These are phyloP conservation scores for Cryomyces minteri DNA, from an alignment of 495 filamentous ascomycete species.

Conservation along the genomic window DNA sequence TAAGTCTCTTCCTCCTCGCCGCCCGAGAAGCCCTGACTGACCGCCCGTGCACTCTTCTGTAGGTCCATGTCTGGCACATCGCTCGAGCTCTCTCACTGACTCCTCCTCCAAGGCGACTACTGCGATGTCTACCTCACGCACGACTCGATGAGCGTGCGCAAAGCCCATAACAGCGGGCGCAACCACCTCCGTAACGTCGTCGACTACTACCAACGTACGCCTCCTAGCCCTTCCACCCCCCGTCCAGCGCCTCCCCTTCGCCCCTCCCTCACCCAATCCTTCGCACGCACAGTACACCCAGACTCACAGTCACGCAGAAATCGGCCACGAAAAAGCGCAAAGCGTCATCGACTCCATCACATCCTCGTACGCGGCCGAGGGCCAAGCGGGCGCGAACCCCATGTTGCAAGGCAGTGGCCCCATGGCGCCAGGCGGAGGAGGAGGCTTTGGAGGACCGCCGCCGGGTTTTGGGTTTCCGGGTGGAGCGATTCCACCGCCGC, in stretches of 20 bases:
- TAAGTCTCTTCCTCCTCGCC: constrained; percentile 28
- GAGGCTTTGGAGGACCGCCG: constrained; percentile 25
- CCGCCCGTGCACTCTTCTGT: constrained; percentile 46
- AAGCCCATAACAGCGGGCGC: constrained; percentile 89
- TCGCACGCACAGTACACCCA: not conserved
- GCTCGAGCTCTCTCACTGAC: not conserved
- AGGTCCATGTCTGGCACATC: constrained; percentile 19
- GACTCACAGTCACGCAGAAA: constrained; percentile 36
- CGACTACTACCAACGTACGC: constrained; percentile 90
- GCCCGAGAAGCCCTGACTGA: constrained; percentile 25
- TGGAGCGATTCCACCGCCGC: constrained; percentile 32
- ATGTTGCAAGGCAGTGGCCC: constrained; percentile 44
- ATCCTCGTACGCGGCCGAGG: constrained; percentile 81
- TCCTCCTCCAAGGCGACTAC: constrained; percentile 56
- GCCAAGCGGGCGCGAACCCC: constrained; percentile 68
- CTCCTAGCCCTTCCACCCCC: constrained; percentile 1
- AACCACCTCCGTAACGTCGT: constrained; percentile 96
- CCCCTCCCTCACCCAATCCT: not conserved
- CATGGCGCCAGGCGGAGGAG: constrained; percentile 3
- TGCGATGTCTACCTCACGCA: constrained; percentile 99
- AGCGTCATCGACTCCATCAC: constrained; percentile 97
- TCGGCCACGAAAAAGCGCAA: constrained; percentile 96
- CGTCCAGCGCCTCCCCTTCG: not conserved
- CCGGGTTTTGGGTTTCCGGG: constrained; percentile 37
- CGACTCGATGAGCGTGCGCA: constrained; percentile 98